Base-by-base conservation (phyloP, 2,329 filamentous ascomycete species). In the Neofusicoccum ribis region DNA sequence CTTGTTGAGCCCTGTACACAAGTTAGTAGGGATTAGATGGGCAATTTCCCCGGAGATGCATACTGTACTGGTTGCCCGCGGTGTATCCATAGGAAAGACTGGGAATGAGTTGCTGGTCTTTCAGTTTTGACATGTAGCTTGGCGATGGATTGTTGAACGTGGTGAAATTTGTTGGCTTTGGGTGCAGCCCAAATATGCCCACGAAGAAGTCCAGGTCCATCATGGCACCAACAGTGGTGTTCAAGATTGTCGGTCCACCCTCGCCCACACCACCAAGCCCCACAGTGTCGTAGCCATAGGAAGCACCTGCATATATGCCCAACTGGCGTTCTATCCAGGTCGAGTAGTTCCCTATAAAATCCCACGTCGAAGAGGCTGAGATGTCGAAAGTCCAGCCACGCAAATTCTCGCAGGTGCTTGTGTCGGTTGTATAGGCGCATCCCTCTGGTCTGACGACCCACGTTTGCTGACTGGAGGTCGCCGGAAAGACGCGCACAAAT, bases 11-110 rank as follows among this genome's bases (percentile, higher is more conserved):
- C 64, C 64, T 65, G 41, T 9, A n/a, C 27, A 39, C 5, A 8
- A 31, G 23, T 63, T 54, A 63, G 46, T 47, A 46, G 14, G 9
- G 12, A 34, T 31, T 12, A 43, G 51, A 3, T 23, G 23, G 9
- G 15, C 46, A 34, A 17, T 31, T 27, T 14, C 15, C n/a, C 6
- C 36, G 37, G 23, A n/a, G 15, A n/a, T 15, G 36, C 64, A 43
- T 44, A 66, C 70, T 64, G 63, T 74, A 72, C 54, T 70, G 67
- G 9, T 78, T 74, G 8, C 78, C 78, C 15, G 79, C 79, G 2
- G 77, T 80, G 61, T 80, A 81, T 5, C 71, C 77, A 71, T 72
- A 81, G 0, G 75, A 78, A 5, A 72, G 61, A 43, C 76, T 77
- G 1, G 77, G 74, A 43, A 79, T 79, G 14, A 70, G 11, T 54